A percentile compares a stretch with the other conserved stretches of the same genome.
Conservation (phyloP, 768 basidiomycete species). For the Botryobasidium botryosum region DNA sequence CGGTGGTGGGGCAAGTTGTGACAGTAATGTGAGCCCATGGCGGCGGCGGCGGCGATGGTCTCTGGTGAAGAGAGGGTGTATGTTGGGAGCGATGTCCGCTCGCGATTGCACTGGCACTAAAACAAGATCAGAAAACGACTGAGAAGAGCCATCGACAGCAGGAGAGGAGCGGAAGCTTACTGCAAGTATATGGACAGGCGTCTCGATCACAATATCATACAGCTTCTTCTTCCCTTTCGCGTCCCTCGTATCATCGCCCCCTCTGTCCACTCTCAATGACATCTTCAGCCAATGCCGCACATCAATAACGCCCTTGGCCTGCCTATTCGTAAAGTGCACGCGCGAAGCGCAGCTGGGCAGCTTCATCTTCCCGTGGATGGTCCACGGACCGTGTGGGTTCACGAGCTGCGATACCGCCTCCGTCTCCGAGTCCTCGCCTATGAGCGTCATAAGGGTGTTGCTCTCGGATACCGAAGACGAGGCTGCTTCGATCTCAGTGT, state of each 20-base stretch:
- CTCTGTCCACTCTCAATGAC: constrained; percentile 65
- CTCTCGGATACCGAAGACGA: constrained; percentile 11
- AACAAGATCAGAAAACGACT: background rate
- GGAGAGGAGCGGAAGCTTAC: constrained; percentile 29
- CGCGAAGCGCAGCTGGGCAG: constrained; percentile 37
- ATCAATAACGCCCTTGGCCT: constrained; percentile 53
- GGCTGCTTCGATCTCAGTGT: constrained; percentile 39
- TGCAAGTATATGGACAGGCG: constrained; percentile 74
- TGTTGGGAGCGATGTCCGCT: constrained; percentile 62
- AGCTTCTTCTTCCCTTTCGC: constrained; percentile 54
- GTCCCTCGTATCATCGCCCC: constrained; percentile 49
- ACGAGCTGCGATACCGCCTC: constrained; percentile 22
- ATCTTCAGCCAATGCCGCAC: constrained; percentile 68
- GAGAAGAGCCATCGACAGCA: background rate
- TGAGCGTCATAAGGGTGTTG: no score
- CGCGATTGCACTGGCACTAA: constrained; percentile 67
- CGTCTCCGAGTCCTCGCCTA: no score
- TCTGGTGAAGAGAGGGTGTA: constrained; percentile 28
- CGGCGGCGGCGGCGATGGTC: background rate
- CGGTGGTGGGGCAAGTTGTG: no score
- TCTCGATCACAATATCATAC: constrained; percentile 76
- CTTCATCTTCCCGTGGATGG: constrained; percentile 46
- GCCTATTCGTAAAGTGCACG: constrained; percentile 67
- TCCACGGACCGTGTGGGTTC: constrained; percentile 61
- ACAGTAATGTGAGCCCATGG: background rate